Evolutionary conservation across 2,329 filamentous ascomycete genomes (phyloP), one percentile per base, ranked within the genome.

Genomic region (Exophiala spinifera): DNA sequence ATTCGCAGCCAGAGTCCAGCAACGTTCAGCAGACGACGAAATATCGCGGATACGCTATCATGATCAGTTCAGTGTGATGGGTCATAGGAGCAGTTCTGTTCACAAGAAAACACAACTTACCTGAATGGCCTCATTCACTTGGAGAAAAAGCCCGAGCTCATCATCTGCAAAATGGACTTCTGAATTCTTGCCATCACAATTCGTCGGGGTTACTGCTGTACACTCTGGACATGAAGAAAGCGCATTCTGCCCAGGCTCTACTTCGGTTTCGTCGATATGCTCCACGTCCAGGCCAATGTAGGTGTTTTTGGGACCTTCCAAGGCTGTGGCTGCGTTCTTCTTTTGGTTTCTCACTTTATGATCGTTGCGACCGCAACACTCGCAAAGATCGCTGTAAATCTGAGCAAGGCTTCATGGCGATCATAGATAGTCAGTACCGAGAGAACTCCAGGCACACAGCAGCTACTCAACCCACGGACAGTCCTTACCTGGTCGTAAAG

Each of bases 401-500:
- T 63, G 52, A 19, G 54, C 51, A 13, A 61, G 58, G 42, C 58
- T 61, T 42, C 39, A 17, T 13, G 21, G 6, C 40, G 46, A 20
- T 17, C 7, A 31, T 10, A 15, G 11, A 4, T 2, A 39, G 17
- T 39, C 36, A 37, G 34, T 37, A 8, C 11, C 11, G 14, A 39
- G 36, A 15, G 5, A 39, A 19, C n/a, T 14, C 15, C 7, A 15
- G 31, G 13, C 11, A 11, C 10, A 31, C 33, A 34, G 45, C 33
- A 34, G 45, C 34, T 37, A 28, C 6, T 13, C 34, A 21, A 17
- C 10, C 15, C n/a, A 17, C 17, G 4, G 14, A 20, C 8, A 31
- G 11, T 43, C 4, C 49, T 55, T 55, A 66, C 65, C 61, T 65
- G n/a, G 51, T 54, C 4, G 64, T 67, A 51, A 67, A 67, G 53